These are phyloP conservation scores for Leccinum solheimii DNA, from an alignment of 1,284 basidiomycete genomes.

Conservation along the genomic window DNA sequence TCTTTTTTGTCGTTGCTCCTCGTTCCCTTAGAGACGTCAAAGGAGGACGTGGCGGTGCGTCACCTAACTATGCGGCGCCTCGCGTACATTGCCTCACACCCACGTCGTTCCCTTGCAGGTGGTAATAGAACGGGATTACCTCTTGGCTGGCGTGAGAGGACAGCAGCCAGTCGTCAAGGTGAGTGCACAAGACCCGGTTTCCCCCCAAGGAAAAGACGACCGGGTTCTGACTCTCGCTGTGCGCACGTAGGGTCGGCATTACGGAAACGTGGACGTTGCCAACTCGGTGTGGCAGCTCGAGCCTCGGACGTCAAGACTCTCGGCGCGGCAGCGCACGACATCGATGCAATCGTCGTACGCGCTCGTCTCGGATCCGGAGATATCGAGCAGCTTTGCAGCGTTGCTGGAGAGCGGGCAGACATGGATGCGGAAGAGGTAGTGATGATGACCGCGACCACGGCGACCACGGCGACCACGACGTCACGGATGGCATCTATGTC, in stretches of 20 bases:
- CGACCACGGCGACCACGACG: too few species aligned
- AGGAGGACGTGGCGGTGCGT: slow-evolving; percentile 68
- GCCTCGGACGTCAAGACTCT: slow-evolving; percentile 51
- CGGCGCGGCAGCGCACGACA: slow-evolving; percentile 65
- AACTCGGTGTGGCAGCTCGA: slow-evolving; percentile 77
- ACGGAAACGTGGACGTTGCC: slow-evolving; percentile 60
- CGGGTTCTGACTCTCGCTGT: slow-evolving; percentile 1
- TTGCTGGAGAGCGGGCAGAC: slow-evolving; percentile 69
- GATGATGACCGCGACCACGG: too few species aligned
- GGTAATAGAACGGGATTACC: slow-evolving; percentile 63
- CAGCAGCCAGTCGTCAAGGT: slow-evolving; percentile 72
- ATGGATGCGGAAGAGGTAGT: slow-evolving; percentile 35
- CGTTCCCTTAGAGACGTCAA: slow-evolving; percentile 66
- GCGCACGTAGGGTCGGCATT: slow-evolving; percentile 59
- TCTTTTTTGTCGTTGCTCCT: slow-evolving; percentile 41
- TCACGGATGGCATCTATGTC: slow-evolving; percentile 37
- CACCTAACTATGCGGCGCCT: not conserved
- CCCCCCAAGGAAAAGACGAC: not conserved
- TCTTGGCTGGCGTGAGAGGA: slow-evolving; percentile 69
- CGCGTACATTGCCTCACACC: slow-evolving; percentile 7
- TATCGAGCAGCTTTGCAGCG: slow-evolving; percentile 77
- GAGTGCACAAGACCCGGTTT: slow-evolving; percentile 12
- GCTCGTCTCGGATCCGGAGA: slow-evolving; percentile 73
- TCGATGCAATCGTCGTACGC: slow-evolving; percentile 79
- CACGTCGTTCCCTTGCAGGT: slow-evolving; percentile 45